Base-by-base conservation (phyloP, 2,329 filamentous ascomycete species). In the Aquanectria penicillioides region DNA sequence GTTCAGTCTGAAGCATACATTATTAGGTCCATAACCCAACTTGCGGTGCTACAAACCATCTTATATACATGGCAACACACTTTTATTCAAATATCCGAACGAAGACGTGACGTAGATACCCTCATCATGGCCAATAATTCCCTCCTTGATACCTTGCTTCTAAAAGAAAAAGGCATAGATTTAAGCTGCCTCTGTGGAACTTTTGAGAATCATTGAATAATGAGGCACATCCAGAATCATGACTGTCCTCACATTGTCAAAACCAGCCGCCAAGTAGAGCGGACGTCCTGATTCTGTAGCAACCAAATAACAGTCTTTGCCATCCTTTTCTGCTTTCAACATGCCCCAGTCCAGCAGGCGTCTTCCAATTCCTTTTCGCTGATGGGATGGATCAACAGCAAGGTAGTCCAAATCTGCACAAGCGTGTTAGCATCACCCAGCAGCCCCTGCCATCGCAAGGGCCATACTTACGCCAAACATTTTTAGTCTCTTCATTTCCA, bases 361-460 rank as follows among this genome's bases (percentile, higher is more conserved):
- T 25, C 29, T 51, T 2, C 54, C 54, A 51, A 57, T 38, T 1
- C 54, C 54, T n/a, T 25, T 43, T 3, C 54, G 46, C n/a, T 50
- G 47, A 13, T 57, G 46, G 4, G 33, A 15, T 10, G 54, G 54
- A 25, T 57, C 54, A 26, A 57, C 31, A 17, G 43, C 54, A 22
- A 57, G 31, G 10, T 51, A 57, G n/a, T 57, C 54, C 9, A 57
- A 44, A 17, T 57, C 54, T 57, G 15, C 15, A 23, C 7, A 15
- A 13, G 3, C 6, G 6, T 22, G 17, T 23, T n/a, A n/a, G n/a
- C n/a, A n/a, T n/a, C n/a, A n/a, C n/a, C 18, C 17, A 17, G 26
- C 6, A 49, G 28, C n/a, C 6, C 22, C 20, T 20, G 9, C 4
- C 4, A 20, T 9, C 4, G 4, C 5, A 31, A 4, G 3, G 7